Base-by-base conservation (phyloP, 768 basidiomycete genomes). In the Xerocomus brunneocitrinus region DNA sequence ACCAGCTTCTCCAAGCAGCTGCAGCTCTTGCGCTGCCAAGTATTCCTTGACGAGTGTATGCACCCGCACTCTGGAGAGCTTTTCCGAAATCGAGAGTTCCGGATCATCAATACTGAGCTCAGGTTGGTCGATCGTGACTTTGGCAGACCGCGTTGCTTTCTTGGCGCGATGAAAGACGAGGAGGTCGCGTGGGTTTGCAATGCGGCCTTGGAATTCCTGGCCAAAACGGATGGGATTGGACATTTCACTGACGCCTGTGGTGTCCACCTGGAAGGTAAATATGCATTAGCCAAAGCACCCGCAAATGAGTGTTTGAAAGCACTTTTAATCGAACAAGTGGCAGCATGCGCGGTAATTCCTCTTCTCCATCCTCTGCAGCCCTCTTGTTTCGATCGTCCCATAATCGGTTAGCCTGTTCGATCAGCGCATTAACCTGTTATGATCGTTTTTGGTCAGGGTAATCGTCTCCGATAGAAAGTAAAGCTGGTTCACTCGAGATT, bases 201-300 rank as follows among this genome's bases (percentile, higher is more conserved):
- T 80, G 22, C 80, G 80, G 1, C 91, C 91, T 59, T 85, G 81
- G 69, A 98, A 98, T 67, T 95, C 91, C 67, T 95, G 94, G 1
- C 97, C 95, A 67, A 99, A 97, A 9, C 97, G 87, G 48, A 95
- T 87, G 24, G 95, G 95, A 67, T 99, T 99, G 50, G 89, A 92
- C 73, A 92, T 92, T 62, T 91, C 89, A 52, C 83, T 84, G 8
- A 93, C 89, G 40, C 88, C 90, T 0, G 95, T 91, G 0, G 92
- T 95, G 66, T 95, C 92, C 16, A 95, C 92, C 88, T 86, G 34
- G 27, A 27, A 31, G 49, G 49, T 28, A 25, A 27, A n/a, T 22
- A 38, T 31, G 10, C 10, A 35, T 58, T 8, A 36, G 35, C 30
- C 14, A 28, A 36, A 0, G 13, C 7, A 12, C 25, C 14, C 5